Percentiles rank a stretch among this genome's conserved stretches.
Evolutionary conservation across 495 filamentous ascomycete species (phyloP).

Genomic region (Podospora comata): DNA sequence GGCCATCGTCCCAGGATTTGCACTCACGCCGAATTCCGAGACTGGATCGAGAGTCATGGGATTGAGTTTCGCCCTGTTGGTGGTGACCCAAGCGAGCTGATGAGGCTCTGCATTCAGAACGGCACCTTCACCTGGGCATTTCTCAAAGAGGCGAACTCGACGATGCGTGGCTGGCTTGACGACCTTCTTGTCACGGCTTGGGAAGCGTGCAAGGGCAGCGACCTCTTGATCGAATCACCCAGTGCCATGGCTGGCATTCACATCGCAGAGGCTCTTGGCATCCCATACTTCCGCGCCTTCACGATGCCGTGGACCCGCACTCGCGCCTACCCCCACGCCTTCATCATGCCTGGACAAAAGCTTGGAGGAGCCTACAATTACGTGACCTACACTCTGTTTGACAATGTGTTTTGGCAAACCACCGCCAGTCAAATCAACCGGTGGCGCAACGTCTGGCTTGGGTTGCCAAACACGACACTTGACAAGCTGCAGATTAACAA

Average conservation of each 20-base stretch:
- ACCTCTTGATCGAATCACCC: conserved; percentile 92
- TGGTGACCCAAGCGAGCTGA: conserved; percentile 90
- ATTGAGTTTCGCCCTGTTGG: conserved; percentile 88
- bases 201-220: conserved; percentile 78
- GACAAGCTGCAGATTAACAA: conserved; percentile 95
- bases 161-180: conserved; percentile 94
- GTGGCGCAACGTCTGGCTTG: conserved; percentile 80
- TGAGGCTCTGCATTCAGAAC: conserved; percentile 93
- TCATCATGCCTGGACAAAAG: conserved; percentile 89
- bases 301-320: conserved; percentile 99
- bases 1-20: conserved; percentile 87
- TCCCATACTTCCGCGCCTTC: conserved; percentile 96
- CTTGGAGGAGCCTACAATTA: conserved; percentile 95
- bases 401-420: conserved; percentile 94
- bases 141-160: conserved; percentile 77
- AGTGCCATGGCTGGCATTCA: conserved; percentile 97
- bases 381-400: conserved; percentile 94
- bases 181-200: conserved; percentile 81
- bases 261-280: conserved; percentile 90
- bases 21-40: conserved; percentile 84
- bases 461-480: conserved; percentile 73
- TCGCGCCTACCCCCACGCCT: conserved; percentile 93
- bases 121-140: conserved; percentile 97
- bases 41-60: conserved; percentile 84
- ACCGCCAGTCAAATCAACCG: conserved; percentile 89